phyloP scores from a whole-genome alignment of 345 rosid species.

The Salix arbutifolia region DNA sequence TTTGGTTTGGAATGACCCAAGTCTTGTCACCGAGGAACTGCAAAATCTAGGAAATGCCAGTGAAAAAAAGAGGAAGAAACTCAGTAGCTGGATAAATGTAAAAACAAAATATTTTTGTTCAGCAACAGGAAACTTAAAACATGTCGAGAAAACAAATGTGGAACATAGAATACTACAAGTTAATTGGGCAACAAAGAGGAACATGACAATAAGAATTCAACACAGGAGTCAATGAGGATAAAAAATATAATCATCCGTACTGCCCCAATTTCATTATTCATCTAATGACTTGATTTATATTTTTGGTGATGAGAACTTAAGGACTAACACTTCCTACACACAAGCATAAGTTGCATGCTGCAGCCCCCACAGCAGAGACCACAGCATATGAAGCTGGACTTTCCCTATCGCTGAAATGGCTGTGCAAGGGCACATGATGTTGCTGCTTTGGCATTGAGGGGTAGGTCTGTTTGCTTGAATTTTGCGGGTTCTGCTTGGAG shows the following conservation, averaged over 20 bases:
- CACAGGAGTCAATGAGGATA: not conserved
- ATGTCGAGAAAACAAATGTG: constrained; percentile 5
- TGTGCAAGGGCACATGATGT: constrained; percentile 88
- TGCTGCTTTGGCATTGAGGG: constrained; percentile 70
- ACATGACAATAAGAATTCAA: not conserved
- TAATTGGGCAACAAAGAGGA: not conserved
- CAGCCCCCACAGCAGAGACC: not conserved
- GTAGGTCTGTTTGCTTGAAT: constrained; percentile 73
- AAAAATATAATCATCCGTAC: not conserved
- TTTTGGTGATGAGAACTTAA: not conserved
- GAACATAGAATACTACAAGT: not conserved
- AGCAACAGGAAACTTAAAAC: constrained; percentile 4
- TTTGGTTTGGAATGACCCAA: constrained; percentile 15
- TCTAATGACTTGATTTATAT: constrained; percentile 1
- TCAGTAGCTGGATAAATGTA: constrained; percentile 26
- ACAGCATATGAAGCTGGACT: constrained; percentile 32
- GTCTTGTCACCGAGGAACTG: constrained; percentile 70
- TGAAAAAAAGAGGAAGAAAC: constrained; percentile 23
- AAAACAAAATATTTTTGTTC: not conserved
- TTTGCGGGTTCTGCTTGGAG: constrained; percentile 82
- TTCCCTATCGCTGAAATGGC: constrained; percentile 77
- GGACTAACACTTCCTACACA: not conserved
- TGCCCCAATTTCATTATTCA: not conserved
- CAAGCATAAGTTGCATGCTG: not conserved
- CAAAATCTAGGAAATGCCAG: constrained; percentile 52